These are phyloP conservation scores for Saturnispora kantuleensis DNA, from an alignment of 805 yeast species.

Conservation along the genomic window DNA sequence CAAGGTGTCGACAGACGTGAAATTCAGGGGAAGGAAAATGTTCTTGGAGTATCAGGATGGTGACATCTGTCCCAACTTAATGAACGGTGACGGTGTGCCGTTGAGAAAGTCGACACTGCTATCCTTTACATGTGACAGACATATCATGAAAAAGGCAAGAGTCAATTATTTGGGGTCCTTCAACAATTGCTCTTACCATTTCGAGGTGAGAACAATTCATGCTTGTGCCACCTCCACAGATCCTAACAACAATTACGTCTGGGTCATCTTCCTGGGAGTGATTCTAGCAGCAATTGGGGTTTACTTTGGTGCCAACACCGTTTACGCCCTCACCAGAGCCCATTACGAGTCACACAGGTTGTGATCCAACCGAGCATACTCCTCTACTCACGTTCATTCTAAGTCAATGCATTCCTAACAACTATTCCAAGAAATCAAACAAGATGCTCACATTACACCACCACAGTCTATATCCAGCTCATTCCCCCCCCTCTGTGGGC, in stretches of 20 bases:
- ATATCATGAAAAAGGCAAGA: conserved; percentile 52
- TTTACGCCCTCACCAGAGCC: conserved; percentile 26
- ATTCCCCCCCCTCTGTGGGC: no score
- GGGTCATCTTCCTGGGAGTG: conserved; percentile 55
- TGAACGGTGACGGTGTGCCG: conserved; percentile 36
- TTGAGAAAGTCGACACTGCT: conserved; percentile 53
- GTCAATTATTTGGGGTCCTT: conserved; percentile 60
- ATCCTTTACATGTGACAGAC: conserved; percentile 72
- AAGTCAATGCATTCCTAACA: no score
- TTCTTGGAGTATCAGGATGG: conserved; percentile 66
- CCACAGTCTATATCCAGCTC: no score
- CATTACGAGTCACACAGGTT: conserved; percentile 10
- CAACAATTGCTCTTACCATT: conserved; percentile 72
- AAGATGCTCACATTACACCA: no score
- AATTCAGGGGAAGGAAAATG: conserved; percentile 61
- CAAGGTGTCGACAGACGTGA: conserved; percentile 47
- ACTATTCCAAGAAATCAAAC: no score
- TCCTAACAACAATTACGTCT: conserved; percentile 51
- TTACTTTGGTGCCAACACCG: conserved; percentile 34
- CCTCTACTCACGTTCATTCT: not conserved
- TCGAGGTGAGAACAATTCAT: conserved; percentile 74
- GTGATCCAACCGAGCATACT: not conserved
- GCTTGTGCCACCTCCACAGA: conserved; percentile 78
- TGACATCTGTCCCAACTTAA: conserved; percentile 38
- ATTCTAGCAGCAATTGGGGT: conserved; percentile 32